phyloP scores from a whole-genome alignment of 768 basidiomycete species.

The Mycena chlorophos region DNA sequence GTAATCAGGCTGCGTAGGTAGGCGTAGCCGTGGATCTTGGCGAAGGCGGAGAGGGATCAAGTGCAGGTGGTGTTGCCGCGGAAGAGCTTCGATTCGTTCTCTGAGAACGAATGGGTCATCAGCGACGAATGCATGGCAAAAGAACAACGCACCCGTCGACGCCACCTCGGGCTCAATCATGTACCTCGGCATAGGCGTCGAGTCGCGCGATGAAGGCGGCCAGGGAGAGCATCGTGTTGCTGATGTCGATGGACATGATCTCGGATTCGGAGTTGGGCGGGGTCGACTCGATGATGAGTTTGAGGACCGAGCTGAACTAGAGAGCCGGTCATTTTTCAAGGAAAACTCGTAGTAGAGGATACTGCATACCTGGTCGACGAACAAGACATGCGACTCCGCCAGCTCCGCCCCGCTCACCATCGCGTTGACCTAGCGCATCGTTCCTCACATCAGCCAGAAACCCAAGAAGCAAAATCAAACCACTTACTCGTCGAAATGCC shows the following conservation, averaged over 20 bases:
- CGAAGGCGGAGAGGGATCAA: slow-evolving; percentile 83
- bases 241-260: slow-evolving; percentile 60
- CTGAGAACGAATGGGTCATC: slow-evolving; percentile 37
- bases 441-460: neutral
- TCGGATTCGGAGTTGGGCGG: slow-evolving; percentile 56
- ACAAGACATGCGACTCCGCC: neutral
- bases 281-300: slow-evolving; percentile 74
- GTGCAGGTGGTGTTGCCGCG: slow-evolving; percentile 86
- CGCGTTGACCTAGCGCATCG: neutral
- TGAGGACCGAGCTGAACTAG: slow-evolving; percentile 74
- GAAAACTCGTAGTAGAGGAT: too few relatives aligned
- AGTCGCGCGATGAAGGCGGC: slow-evolving; percentile 68
- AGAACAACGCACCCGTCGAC: slow-evolving; percentile 56
- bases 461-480: neutral
- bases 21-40: slow-evolving; percentile 86
- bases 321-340: too few relatives aligned
- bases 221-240: slow-evolving; percentile 56
- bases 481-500: neutral
- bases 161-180: slow-evolving; percentile 86
- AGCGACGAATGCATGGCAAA: slow-evolving; percentile 1
- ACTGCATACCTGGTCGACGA: neutral
- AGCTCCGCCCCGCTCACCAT: neutral
- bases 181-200: slow-evolving; percentile 63
- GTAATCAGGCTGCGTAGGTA: slow-evolving; percentile 78
- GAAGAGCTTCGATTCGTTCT: slow-evolving; percentile 79